Conservation (phyloP, 805 yeast genomes). For the Candida maltosa region DNA sequence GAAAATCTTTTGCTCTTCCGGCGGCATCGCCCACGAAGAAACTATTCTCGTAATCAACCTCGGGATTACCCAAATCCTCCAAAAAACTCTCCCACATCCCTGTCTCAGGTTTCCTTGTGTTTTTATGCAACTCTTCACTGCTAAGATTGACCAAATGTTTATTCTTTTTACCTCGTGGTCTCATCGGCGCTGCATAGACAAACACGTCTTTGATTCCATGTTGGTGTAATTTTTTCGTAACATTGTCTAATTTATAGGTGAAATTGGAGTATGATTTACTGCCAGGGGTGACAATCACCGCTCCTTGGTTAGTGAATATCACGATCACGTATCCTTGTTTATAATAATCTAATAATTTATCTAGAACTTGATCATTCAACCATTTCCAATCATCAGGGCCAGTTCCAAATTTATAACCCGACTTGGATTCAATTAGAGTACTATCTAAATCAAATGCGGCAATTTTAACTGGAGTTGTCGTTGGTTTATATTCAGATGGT, state of each 20-base stretch:
- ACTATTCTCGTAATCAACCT: constrained; percentile 42
- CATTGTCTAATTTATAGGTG: constrained; percentile 34
- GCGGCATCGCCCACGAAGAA: constrained; percentile 96
- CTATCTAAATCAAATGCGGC: constrained; percentile 87
- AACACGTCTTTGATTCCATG: constrained; percentile 18
- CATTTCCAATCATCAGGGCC: constrained; percentile 73
- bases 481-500: constrained; percentile 20
- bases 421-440: constrained; percentile 66
- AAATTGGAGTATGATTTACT: constrained; percentile 39
- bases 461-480: constrained; percentile 27
- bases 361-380: constrained; percentile 17
- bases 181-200: constrained; percentile 64
- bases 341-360: constrained; percentile 18
- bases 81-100: constrained; percentile 73
- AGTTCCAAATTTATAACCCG: constrained; percentile 56
- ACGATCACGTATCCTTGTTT: constrained; percentile 44
- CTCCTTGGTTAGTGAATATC: constrained; percentile 86
- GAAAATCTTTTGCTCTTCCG: constrained; percentile 74
- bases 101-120: constrained; percentile 65
- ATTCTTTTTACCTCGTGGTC: constrained; percentile 28
- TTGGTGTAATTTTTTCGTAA: constrained; percentile 26
- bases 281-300: constrained; percentile 38
- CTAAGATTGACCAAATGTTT: too few relatives aligned
- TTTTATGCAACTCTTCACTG: constrained; percentile 20
- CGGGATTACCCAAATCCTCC: constrained; percentile 29